These are phyloP conservation scores for Linum usitatissimum DNA, from an alignment of 345 rosid genomes.

Conservation along the genomic window DNA sequence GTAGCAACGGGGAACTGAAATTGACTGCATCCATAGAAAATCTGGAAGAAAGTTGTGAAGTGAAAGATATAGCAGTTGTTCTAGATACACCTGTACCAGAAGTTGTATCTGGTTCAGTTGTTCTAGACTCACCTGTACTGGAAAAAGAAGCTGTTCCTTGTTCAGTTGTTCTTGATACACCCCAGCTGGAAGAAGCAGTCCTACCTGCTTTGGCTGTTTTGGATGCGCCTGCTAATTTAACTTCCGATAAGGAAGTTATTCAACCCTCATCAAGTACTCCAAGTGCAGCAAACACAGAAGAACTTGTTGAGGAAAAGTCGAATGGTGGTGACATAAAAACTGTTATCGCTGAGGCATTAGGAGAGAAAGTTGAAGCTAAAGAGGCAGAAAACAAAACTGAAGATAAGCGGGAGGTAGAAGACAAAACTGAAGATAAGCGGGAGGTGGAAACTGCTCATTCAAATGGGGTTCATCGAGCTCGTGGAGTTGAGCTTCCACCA, in stretches of 20 bases:
- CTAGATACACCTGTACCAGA: conserved; percentile 10
- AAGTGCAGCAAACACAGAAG: conserved; percentile 11
- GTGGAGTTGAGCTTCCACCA: conserved; percentile 16
- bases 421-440: conserved; percentile 10
- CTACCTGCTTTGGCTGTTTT: conserved; percentile 4
- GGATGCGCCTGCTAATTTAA: conserved; percentile 17
- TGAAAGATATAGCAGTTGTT: conserved; percentile 11
- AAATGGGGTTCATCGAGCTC: conserved; percentile 23
- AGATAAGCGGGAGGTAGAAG: conserved; percentile 20
- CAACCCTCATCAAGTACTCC: not conserved
- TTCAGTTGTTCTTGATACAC: conserved; percentile 7
- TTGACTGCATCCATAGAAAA: conserved; percentile 10
- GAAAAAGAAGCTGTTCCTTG: conserved; percentile 14
- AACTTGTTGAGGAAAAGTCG: conserved; percentile 22
- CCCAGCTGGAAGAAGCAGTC: conserved; percentile 16
- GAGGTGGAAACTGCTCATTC: conserved; percentile 20
- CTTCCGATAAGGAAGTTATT: not conserved
- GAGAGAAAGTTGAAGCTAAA: conserved; percentile 17
- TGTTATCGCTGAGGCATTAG: conserved; percentile 20
- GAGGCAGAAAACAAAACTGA: not conserved
- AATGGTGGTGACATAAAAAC: conserved; percentile 19
- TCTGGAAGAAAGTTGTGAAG: conserved; percentile 4
- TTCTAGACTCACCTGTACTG: conserved; percentile 1
- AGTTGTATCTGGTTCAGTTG: conserved; percentile 11
- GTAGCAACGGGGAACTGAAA: conserved; percentile 16